Evolutionary conservation across 768 basidiomycete species (phyloP).

Genomic region (Pleurotus giganteus): DNA sequence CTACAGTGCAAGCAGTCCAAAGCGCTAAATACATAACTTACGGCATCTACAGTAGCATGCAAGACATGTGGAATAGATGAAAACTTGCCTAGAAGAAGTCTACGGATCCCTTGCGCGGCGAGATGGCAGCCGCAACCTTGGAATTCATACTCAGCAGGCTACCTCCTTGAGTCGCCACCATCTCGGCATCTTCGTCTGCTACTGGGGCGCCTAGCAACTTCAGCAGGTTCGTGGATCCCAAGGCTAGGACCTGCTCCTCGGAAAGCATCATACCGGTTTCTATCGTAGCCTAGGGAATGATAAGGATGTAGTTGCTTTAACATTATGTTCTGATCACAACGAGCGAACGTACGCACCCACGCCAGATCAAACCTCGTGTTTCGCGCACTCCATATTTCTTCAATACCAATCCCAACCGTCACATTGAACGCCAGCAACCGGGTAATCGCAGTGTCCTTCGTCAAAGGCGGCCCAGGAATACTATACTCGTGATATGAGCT

Average conservation of each 20-base stretch:
- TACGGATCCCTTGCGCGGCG: slow-evolving; percentile 38
- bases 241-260: slow-evolving; percentile 40
- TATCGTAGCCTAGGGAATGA: slow-evolving; percentile 36
- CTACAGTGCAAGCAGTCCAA: too few species aligned
- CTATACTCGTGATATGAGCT: slow-evolving; percentile 29
- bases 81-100: slow-evolving; percentile 7
- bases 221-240: slow-evolving; percentile 47
- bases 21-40: too few species aligned
- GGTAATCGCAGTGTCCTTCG: slow-evolving; percentile 50
- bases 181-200: slow-evolving; percentile 33
- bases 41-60: too few species aligned
- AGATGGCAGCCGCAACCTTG: slow-evolving; percentile 54
- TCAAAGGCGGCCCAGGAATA: slow-evolving; percentile 72
- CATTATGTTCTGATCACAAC: too few species aligned
- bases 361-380: slow-evolving; percentile 78
- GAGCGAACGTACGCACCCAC: slow-evolving; percentile 56
- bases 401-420: slow-evolving; percentile 63
- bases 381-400: slow-evolving; percentile 61
- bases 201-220: slow-evolving; percentile 35
- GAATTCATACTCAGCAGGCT: slow-evolving; percentile 46
- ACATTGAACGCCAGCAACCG: slow-evolving; percentile 68
- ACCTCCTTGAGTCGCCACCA: slow-evolving; percentile 57
- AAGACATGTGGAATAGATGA: background rate
- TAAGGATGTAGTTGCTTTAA: too few species aligned
- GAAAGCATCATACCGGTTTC: slow-evolving; percentile 39